These are phyloP conservation scores for Pseudogymnoascus sp. DNA, from an alignment of 2,329 filamentous ascomycete genomes.

Conservation along the genomic window DNA sequence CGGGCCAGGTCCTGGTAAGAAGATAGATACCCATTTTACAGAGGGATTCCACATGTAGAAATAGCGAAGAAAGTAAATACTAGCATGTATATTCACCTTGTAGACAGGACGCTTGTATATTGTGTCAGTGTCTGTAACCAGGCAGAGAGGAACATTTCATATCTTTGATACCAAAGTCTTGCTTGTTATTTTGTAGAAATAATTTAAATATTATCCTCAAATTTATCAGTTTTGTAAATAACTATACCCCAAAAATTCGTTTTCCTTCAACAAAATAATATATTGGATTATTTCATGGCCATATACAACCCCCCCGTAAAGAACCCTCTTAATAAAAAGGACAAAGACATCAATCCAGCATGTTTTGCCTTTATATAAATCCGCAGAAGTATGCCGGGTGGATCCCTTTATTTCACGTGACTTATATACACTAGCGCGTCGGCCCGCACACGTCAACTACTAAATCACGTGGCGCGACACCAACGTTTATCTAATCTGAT, in stretches of 20 bases:
- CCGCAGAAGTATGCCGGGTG: background rate
- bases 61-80: background rate
- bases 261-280: background rate
- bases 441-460: background rate
- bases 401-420: background rate
- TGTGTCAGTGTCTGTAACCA: background rate
- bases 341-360: background rate
- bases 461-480: background rate
- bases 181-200: too few species aligned
- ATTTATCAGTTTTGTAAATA: background rate
- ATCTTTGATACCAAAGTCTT: too few species aligned
- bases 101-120: background rate
- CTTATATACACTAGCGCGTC: background rate
- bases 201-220: background rate
- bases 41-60: slow-evolving; percentile 8
- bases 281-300: background rate
- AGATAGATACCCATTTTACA: background rate
- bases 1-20: slow-evolving; percentile 7
- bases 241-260: background rate
- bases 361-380: background rate
- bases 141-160: background rate
- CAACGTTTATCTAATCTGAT: slow-evolving; percentile 4
- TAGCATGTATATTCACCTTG: background rate
- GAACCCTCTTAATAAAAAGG: background rate
- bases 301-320: background rate